A percentile compares a stretch with the other conserved stretches of the same genome.
Conservation (phyloP, 2,329 filamentous ascomycete genomes). For the Pyrenophora tritici-repentis region DNA sequence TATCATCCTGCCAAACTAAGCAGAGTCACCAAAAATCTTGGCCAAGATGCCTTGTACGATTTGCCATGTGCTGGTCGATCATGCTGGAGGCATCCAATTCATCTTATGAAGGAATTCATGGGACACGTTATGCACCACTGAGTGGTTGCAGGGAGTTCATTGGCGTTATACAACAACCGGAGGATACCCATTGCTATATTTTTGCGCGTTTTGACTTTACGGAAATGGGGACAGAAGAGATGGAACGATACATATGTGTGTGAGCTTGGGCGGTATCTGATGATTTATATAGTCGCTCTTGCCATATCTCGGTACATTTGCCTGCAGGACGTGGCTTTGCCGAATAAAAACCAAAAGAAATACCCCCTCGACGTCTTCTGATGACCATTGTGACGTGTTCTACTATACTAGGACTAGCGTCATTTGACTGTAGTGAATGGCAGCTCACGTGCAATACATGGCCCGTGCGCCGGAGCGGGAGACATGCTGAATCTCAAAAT, state of each 20-base stretch:
- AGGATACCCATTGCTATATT: constrained; percentile 24
- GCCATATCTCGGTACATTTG: constrained; percentile 9
- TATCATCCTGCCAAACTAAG: constrained; percentile 27
- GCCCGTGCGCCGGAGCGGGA: constrained; percentile 6
- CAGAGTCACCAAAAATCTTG: constrained; percentile 18
- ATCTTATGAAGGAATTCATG: constrained; percentile 5
- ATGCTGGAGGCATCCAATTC: neutral
- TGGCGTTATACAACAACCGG: constrained; percentile 15
- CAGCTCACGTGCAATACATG: constrained; percentile 10
- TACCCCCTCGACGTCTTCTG: neutral
- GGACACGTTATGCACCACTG: constrained; percentile 13
- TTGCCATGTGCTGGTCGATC: neutral
- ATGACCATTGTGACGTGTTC: no score
- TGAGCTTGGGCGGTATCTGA: constrained; percentile 15
- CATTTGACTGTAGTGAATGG: neutral
- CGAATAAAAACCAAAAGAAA: constrained; percentile 3
- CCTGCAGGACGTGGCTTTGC: constrained; percentile 14
- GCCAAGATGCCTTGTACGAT: neutral
- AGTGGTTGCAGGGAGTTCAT: constrained; percentile 16
- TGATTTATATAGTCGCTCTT: constrained; percentile 9
- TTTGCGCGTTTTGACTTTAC: constrained; percentile 4
- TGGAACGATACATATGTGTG: constrained; percentile 2
- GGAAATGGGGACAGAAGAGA: neutral
- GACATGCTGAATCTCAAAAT: constrained; percentile 20
- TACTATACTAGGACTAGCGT: no score